Evolutionary conservation across 108 stramenopile genomes (phyloP), one percentile per base, ranked within the genome.

Genomic region (Skeletonema tropicum): DNA sequence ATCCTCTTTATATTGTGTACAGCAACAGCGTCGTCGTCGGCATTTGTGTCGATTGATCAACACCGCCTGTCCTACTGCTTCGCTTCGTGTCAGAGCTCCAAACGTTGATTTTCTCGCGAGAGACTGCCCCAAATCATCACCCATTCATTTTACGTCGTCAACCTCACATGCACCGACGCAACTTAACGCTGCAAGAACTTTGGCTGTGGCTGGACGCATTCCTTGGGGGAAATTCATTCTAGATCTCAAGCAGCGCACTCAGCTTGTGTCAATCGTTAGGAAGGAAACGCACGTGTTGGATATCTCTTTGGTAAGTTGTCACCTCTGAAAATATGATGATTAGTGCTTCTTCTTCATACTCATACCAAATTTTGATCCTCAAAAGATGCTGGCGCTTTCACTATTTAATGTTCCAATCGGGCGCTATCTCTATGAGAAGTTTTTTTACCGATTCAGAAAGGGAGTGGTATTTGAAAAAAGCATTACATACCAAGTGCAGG

Each of bases 131-230:
- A 15, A 17, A 49, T 25, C 41, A 21, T 42, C 39, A 33, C 6
- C 52, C 42, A n/a, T 45, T 45, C 3, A n/a, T 15, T 45, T 15
- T 23, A 9, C 48, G 17, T 7, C 48, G 17, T 19, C 48, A 64
- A 11, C 1, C 39, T 12, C 3, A 45, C 42, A 45, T 45, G 3
- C 1, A 45, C 41, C 64, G 36, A 23, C 38, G 26, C 0, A 19
- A 3, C 14, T 52, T 5, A 55, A 31, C 39, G 35, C 46, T 10
- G 12, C 67, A n/a, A 64, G 78, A 52, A 68, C 57, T n/a, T 63
- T 81, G 39, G 75, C 71, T 3, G 66, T 71, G 58, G 75, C 75
- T 60, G 82, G 82, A 11, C 57, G 82, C 7, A 83, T 83, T 31
- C 82, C 82, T 3, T 83, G 82, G 82, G 30, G 25, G 25, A 83